phyloP scores from a whole-genome alignment of 1,284 basidiomycete species.

The Fistulina hepatica region DNA sequence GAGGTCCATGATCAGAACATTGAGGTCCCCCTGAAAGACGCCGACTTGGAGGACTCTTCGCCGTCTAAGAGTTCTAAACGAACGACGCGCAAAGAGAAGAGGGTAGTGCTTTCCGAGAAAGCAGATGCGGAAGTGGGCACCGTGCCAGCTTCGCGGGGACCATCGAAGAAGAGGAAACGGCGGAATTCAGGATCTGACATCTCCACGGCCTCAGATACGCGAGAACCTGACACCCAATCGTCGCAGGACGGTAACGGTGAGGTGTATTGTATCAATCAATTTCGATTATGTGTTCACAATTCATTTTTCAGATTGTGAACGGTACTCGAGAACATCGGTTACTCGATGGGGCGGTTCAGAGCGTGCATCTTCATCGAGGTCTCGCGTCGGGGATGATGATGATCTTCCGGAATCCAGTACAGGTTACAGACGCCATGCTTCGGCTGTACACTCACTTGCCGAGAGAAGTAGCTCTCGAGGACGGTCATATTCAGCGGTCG shows the following conservation, averaged over 20 bases:
- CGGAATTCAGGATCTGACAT: too few relatives aligned
- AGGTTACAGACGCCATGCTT: neutral
- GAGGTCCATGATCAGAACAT: too few relatives aligned
- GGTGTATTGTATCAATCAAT: neutral
- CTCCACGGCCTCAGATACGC: neutral
- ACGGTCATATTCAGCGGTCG: neutral
- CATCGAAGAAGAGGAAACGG: too few relatives aligned
- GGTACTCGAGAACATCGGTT: neutral
- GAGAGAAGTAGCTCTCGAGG: neutral
- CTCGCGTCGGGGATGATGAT: too few relatives aligned
- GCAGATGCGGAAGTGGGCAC: too few relatives aligned
- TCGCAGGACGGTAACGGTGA: neutral
- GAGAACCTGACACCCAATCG: neutral
- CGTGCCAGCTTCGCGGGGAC: too few relatives aligned
- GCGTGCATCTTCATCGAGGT: neutral
- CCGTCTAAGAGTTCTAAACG: too few relatives aligned
- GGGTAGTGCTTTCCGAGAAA: too few relatives aligned
- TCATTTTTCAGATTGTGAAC: neutral
- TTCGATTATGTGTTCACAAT: neutral
- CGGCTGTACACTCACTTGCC: conserved; percentile 1
- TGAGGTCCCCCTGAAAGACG: too few relatives aligned
- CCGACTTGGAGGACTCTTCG: too few relatives aligned
- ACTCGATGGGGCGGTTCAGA: neutral
- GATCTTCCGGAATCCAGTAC: too few relatives aligned
- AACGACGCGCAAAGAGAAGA: too few relatives aligned